Conservation (phyloP, 2,329 filamentous ascomycete species). For the Fusarium vanettenii region DNA sequence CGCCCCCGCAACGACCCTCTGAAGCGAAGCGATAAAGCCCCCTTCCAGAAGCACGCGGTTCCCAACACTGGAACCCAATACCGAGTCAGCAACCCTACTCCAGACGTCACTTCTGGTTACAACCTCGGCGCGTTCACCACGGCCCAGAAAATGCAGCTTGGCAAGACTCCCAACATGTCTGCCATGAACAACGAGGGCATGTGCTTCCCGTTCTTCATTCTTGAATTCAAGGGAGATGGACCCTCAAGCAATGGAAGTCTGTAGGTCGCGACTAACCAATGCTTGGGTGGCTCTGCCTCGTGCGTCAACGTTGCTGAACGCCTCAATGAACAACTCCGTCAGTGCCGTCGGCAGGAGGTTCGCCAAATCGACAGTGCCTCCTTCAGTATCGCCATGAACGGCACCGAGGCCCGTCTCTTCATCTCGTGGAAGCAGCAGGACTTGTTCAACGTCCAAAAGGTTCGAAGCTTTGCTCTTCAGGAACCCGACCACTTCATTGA, state of each 20-base stretch:
- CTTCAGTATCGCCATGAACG: conserved; percentile 11
- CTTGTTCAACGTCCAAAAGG: conserved; percentile 39
- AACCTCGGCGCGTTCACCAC: neutral
- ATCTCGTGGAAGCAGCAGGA: conserved; percentile 50
- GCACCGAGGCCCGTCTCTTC: conserved; percentile 48
- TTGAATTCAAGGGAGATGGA: conserved; percentile 42
- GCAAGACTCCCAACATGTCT: neutral
- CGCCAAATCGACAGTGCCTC: conserved; percentile 42
- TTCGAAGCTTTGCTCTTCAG: conserved; percentile 47
- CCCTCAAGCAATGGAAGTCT: conserved; percentile 37
- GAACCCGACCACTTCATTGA: conserved; percentile 41
- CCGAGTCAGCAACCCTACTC: conserved; percentile 20
- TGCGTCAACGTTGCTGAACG: conserved; percentile 49
- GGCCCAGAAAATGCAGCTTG: neutral
- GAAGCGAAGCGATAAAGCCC: neutral
- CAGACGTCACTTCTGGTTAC: conserved; percentile 24
- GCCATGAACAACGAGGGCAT: neutral
- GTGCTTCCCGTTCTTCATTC: conserved; percentile 22
- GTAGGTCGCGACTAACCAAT: conserved; percentile 52
- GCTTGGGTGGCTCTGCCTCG: conserved; percentile 46
- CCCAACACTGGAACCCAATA: neutral
- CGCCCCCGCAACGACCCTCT: neutral
- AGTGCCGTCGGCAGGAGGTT: conserved; percentile 31
- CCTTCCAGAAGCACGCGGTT: conserved; percentile 4
- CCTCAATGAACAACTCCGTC: conserved; percentile 41